phyloP scores from a whole-genome alignment of 2,329 filamentous ascomycete genomes.

The Epichloe baconii region DNA sequence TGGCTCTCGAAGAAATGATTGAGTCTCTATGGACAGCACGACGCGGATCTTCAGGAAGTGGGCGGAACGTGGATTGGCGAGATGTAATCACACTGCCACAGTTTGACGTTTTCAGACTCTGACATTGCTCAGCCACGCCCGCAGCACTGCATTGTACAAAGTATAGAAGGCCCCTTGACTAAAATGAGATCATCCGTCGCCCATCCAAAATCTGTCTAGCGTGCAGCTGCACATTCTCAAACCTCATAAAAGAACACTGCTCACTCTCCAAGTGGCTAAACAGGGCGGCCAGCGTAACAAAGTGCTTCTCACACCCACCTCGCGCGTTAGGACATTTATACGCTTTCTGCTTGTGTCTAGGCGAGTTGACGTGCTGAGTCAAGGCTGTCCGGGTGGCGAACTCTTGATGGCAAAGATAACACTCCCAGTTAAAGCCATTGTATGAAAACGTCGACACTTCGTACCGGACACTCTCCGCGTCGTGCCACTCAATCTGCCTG shows the following conservation, averaged over 20 bases:
- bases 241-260: conserved; percentile 24
- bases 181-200: conserved; percentile 3
- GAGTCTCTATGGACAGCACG: conserved; percentile 17
- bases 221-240: conserved; percentile 20
- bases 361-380: conserved; percentile 39
- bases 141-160: no score
- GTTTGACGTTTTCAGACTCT: conserved; percentile 17
- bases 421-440: conserved; percentile 23
- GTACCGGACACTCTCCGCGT: conserved; percentile 15
- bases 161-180: neutral
- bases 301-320: conserved; percentile 20
- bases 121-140: neutral
- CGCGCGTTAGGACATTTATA: conserved; percentile 27
- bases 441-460: conserved; percentile 25
- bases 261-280: conserved; percentile 34
- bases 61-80: conserved; percentile 17
- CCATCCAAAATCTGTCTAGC: neutral
- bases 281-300: conserved; percentile 24
- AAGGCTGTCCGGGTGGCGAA: conserved; percentile 25
- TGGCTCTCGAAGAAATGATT: conserved; percentile 18
- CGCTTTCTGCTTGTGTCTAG: conserved; percentile 21
- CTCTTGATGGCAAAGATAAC: conserved; percentile 29
- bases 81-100: conserved; percentile 19
- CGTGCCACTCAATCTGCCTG: conserved; percentile 32
- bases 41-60: conserved; percentile 1